phyloP scores from a whole-genome alignment of 345 rosid genomes.

The Kernera saxatilis region DNA sequence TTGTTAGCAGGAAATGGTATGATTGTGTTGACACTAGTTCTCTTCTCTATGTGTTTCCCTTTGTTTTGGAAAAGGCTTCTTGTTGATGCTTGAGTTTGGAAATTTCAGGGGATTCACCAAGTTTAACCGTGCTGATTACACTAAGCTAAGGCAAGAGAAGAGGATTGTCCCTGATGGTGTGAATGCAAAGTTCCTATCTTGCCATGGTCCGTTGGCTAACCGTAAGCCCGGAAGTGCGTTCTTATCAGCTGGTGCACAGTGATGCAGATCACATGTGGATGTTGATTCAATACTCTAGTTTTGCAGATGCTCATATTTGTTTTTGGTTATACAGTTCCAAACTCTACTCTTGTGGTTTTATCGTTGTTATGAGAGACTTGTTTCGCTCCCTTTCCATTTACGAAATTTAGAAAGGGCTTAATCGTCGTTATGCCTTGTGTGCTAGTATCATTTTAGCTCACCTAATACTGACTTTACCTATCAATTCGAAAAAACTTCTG shows the following conservation, averaged over 20 bases:
- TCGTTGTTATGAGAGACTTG: too few relatives aligned
- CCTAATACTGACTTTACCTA: too few relatives aligned
- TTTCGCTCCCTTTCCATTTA: too few relatives aligned
- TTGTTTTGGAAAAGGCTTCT: not conserved
- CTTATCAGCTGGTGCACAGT: constrained; percentile 17
- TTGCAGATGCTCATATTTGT: not conserved
- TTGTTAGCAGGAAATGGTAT: constrained; percentile 56
- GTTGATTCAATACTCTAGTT: not conserved
- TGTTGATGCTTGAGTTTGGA: constrained; percentile 23
- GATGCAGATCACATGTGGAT: not conserved
- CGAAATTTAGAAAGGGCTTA: too few relatives aligned
- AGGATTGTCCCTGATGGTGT: constrained; percentile 50
- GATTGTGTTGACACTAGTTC: not conserved
- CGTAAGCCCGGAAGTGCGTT: constrained; percentile 40
- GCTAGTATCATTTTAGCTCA: too few relatives aligned
- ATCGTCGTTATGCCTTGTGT: too few relatives aligned
- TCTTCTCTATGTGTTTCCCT: not conserved
- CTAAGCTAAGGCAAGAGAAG: constrained; percentile 40
- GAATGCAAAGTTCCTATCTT: constrained; percentile 37
- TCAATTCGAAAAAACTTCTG: too few relatives aligned
- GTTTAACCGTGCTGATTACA: constrained; percentile 41
- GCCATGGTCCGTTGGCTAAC: constrained; percentile 33
- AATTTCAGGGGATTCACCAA: constrained; percentile 50
- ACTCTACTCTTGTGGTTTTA: not conserved
- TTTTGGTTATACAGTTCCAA: not conserved